Base-by-base conservation (phyloP, 2,329 filamentous ascomycete genomes). In the Pseudomassariella vexata region DNA sequence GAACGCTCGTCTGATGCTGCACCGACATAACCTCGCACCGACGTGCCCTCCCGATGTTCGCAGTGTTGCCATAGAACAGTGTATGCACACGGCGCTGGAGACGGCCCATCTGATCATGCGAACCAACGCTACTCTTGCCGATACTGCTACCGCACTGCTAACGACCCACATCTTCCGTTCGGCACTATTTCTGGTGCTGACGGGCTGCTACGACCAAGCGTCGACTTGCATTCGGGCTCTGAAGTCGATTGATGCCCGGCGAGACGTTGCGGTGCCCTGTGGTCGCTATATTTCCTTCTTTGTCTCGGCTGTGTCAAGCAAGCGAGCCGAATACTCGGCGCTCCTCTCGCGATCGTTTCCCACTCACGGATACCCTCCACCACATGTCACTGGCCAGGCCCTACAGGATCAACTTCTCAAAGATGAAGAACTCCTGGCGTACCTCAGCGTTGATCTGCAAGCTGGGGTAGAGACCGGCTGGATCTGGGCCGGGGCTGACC, bases 121-220 rank as follows among this genome's bases (percentile, higher is more conserved):
- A 30, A 68, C 65, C 52, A 73, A 72, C 17, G 62, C 71, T 3
- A 67, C 73, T 8, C 65, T 88, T 2, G 71, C 76, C 5, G 74
- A 79, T 20, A 76, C 79, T 9, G 79, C 86, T 3, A 86, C 82
- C 2, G 77, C 82, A 4, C 75, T 90, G 45, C 68, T 94, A 7
- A 84, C 86, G 35, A 79, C 77, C 10, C 92, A 96, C 53, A 70
- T 95, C 26, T 95, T 94, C 76, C 82, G 90, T 15, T 94, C 84
- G 49, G 73, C 84, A 2, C 69, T 96, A 1, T 79, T 95, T 35
- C 66, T 95, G 5, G 73, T 90, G 15, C 76, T 94, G 31, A 74
- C 76, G 1, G 80, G 80, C 24, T 80, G 86, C 31, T 84, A 82
- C 50, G 75, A 82, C 5, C 71, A 79, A 3, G 89, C 90, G 1